phyloP scores from a whole-genome alignment of 2,329 filamentous ascomycete species.

The Colletotrichum abscissum region DNA sequence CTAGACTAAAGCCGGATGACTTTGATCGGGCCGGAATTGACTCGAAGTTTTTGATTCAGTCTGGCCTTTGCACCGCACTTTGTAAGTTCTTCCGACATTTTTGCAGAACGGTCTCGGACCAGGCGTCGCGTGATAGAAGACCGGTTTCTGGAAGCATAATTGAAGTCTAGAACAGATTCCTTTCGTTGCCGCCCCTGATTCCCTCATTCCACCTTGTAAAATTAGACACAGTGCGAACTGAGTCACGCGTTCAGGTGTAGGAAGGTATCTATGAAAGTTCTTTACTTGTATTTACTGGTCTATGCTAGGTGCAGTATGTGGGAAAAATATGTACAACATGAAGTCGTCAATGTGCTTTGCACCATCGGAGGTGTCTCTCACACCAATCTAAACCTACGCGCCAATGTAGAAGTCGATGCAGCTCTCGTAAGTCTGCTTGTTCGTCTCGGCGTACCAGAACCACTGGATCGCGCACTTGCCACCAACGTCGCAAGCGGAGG shows the following conservation, averaged over 20 bases:
- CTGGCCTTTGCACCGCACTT: not conserved
- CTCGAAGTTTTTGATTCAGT: not conserved
- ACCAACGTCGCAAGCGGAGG: slow-evolving; percentile 56
- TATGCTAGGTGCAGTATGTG: not conserved
- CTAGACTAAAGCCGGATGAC: not conserved
- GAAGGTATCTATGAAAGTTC: not conserved
- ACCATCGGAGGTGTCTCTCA: too few relatives aligned
- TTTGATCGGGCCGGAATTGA: not conserved
- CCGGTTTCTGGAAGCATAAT: too few relatives aligned
- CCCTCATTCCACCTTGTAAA: too few relatives aligned
- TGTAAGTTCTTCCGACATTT: too few relatives aligned
- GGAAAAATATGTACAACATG: not conserved
- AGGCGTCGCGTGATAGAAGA: too few relatives aligned
- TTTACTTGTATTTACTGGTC: not conserved
- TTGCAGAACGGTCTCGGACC: too few relatives aligned
- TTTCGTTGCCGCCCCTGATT: too few relatives aligned
- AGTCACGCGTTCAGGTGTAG: too few relatives aligned
- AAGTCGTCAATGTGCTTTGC: not conserved
- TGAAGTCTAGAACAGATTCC: too few relatives aligned
- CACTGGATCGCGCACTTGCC: slow-evolving; percentile 66
- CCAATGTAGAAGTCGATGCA: slow-evolving; percentile 66
- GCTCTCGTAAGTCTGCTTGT: slow-evolving; percentile 71
- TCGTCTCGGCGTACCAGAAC: slow-evolving; percentile 68
- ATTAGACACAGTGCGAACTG: too few relatives aligned
- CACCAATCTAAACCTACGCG: not conserved